phyloP scores from a whole-genome alignment of 192 early-diverging fungal species.

The Podila epicladia region DNA sequence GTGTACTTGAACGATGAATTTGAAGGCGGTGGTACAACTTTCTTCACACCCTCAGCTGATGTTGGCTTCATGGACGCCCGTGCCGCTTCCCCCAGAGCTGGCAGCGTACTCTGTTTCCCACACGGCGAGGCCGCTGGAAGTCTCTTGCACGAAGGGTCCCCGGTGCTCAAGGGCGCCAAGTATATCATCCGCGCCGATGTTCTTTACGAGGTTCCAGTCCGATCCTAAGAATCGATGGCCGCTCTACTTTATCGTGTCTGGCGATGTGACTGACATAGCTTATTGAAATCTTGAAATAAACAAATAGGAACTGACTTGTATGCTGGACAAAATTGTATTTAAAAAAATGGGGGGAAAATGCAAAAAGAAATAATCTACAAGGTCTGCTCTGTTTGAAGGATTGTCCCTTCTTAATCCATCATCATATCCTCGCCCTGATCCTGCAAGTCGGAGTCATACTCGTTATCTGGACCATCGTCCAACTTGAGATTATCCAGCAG shows the following conservation, averaged over 20 bases:
- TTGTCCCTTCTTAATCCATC: conserved; percentile 30
- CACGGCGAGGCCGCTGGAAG: conserved; percentile 44
- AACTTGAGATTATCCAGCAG: conserved; percentile 91
- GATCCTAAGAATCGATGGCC: conserved; percentile 2
- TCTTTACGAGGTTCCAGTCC: conserved; percentile 51
- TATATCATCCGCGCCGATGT: conserved; percentile 61
- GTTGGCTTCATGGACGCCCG: conserved; percentile 48
- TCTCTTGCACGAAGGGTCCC: conserved; percentile 56
- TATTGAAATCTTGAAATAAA: too few species aligned
- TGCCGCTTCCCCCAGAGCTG: conserved; percentile 45
- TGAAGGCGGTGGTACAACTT: conserved; percentile 63
- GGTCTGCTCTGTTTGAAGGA: background rate
- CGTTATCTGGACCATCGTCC: conserved; percentile 61
- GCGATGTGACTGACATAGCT: too few species aligned
- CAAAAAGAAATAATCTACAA: conserved; percentile 7
- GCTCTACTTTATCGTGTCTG: too few species aligned
- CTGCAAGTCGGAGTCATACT: conserved; percentile 17
- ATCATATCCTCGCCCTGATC: conserved; percentile 45
- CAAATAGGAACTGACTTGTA: too few species aligned
- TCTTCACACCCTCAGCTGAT: conserved; percentile 41
- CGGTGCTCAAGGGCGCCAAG: conserved; percentile 55
- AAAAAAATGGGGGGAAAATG: conserved; percentile 1
- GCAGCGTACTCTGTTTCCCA: conserved; percentile 44
- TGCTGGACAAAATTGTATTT: too few species aligned
- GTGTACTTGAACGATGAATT: conserved; percentile 62